Percentiles rank a stretch among this genome's conserved stretches.
Conservation (phyloP, 2,329 filamentous ascomycete genomes). For the Xylariaceae sp. region DNA sequence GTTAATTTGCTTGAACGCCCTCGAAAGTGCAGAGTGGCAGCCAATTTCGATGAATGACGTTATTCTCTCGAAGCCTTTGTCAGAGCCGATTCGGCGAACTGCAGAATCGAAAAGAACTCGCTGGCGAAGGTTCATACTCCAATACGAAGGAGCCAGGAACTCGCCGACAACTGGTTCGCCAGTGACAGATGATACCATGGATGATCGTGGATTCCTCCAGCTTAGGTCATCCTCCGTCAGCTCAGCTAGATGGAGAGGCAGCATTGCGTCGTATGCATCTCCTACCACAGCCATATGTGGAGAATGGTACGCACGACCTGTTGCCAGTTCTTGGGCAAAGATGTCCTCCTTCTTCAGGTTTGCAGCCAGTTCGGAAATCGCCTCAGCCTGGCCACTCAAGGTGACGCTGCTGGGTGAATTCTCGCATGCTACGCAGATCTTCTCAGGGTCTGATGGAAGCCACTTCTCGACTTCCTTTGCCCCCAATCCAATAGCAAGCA, state of each 20-base stretch:
- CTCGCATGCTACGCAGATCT: conserved; percentile 37
- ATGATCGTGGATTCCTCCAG: conserved; percentile 11
- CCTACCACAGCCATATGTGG: conserved; percentile 44
- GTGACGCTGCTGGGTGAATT: conserved; percentile 40
- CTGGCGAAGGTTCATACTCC: conserved; percentile 24
- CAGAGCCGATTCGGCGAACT: conserved; percentile 36
- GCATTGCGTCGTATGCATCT: conserved; percentile 21
- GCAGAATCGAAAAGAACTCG: conserved; percentile 32
- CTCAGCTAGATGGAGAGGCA: conserved; percentile 4
- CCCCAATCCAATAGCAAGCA: conserved; percentile 33
- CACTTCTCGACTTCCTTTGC: conserved; percentile 22
- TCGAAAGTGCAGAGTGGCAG: conserved; percentile 28
- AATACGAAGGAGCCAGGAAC: conserved; percentile 20
- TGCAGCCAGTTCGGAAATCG: conserved; percentile 38
- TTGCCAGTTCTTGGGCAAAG: conserved; percentile 45
- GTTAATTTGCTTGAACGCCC: conserved; percentile 32
- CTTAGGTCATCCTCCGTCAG: conserved; percentile 16
- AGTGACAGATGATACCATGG: conserved; percentile 27
- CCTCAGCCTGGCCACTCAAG: conserved; percentile 47
- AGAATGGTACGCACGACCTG: conserved; percentile 39
- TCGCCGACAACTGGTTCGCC: conserved; percentile 12
- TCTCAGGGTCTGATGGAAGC: conserved; percentile 10
- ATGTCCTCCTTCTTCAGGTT: conserved; percentile 41
- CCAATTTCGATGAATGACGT: conserved; percentile 22
- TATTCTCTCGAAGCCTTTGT: conserved; percentile 27